phyloP scores from a whole-genome alignment of 352 stramenopile species.

The Phytopythium delawarense region DNA sequence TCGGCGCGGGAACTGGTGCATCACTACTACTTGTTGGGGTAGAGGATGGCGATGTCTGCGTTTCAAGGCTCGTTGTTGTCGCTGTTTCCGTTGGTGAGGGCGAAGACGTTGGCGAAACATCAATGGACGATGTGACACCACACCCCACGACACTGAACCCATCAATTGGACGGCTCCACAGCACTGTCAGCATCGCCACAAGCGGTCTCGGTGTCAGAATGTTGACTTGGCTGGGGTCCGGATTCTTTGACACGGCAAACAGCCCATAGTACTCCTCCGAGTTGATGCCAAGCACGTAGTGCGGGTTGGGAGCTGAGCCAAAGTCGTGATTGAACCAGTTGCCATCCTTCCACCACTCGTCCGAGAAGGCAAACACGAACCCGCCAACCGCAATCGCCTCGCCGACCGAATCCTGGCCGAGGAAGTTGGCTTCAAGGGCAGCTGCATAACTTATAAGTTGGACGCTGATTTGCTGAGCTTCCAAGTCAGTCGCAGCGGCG shows the following conservation, averaged over 20 bases:
- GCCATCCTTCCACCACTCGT: slow-evolving; percentile 40
- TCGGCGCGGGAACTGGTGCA: neutral
- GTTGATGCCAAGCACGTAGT: slow-evolving; percentile 27
- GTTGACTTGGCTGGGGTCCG: neutral
- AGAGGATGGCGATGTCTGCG: neutral
- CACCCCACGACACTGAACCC: slow-evolving; percentile 1
- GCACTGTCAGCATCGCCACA: slow-evolving; percentile 5
- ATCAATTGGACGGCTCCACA: slow-evolving; percentile 2
- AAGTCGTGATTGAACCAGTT: slow-evolving; percentile 22
- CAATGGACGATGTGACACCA: neutral
- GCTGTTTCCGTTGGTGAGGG: neutral
- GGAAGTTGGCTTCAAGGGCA: slow-evolving; percentile 27
- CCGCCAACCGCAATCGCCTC: slow-evolving; percentile 26
- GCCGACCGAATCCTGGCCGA: slow-evolving; percentile 18
- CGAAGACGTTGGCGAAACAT: neutral
- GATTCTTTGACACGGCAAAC: slow-evolving; percentile 9
- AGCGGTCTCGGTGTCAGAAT: neutral
- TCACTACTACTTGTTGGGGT: neutral
- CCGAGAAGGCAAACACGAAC: slow-evolving; percentile 35
- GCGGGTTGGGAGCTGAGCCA: slow-evolving; percentile 14
- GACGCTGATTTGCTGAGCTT: slow-evolving; percentile 12
- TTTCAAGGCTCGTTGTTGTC: neutral
- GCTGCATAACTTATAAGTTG: slow-evolving; percentile 8
- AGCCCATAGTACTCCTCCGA: slow-evolving; percentile 34
- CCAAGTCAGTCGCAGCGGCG: slow-evolving; percentile 8